Evolutionary conservation across 805 yeast genomes (phyloP).

Genomic region (Candida vaughaniae): DNA sequence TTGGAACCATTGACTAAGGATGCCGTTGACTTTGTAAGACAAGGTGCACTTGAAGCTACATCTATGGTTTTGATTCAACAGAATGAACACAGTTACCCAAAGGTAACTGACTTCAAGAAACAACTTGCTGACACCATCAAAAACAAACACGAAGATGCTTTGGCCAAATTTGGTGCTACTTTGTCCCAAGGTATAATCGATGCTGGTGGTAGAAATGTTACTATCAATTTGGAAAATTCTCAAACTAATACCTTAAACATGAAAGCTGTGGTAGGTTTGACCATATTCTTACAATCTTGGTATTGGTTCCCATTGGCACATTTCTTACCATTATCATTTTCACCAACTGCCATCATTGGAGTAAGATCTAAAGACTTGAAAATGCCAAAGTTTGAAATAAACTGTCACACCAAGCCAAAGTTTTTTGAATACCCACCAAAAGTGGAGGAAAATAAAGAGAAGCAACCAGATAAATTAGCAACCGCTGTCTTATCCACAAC

Average conservation of each 20-base stretch:
- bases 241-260: constrained; percentile 89
- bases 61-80: constrained; percentile 88
- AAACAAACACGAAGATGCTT: constrained; percentile 91
- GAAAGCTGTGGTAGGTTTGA: constrained; percentile 88
- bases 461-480: constrained; percentile 83
- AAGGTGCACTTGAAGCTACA: constrained; percentile 91
- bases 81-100: constrained; percentile 79
- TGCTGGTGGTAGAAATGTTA: constrained; percentile 98
- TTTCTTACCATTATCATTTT: constrained; percentile 84
- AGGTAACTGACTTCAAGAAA: constrained; percentile 74
- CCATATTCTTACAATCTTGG: constrained; percentile 92
- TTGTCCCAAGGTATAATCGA: constrained; percentile 96
- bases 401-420: constrained; percentile 78
- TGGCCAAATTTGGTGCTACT: constrained; percentile 97
- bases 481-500: constrained; percentile 96
- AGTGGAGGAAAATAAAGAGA: constrained; percentile 72
- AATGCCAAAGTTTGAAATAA: constrained; percentile 78
- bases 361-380: constrained; percentile 74
- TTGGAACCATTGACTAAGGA: constrained; percentile 91
- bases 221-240: constrained; percentile 82
- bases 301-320: constrained; percentile 98
- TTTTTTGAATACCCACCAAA: constrained; percentile 89
- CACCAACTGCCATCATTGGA: constrained; percentile 89
- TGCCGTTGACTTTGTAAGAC: constrained; percentile 95
- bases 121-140: constrained; percentile 71